Conservation (phyloP, 495 filamentous ascomycete species). For the Penicillium soppii region DNA sequence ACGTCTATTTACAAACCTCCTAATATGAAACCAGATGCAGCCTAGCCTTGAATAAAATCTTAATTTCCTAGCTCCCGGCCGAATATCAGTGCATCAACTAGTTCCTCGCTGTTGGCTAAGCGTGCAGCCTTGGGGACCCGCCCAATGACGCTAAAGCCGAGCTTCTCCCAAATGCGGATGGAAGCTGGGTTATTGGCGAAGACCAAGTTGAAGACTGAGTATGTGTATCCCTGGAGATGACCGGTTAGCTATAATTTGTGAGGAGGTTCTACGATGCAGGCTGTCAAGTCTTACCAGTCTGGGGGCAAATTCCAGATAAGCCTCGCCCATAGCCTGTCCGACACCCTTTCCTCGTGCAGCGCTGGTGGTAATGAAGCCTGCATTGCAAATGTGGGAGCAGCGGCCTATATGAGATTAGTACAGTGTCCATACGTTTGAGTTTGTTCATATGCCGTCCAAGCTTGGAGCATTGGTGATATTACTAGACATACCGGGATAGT, state of each 20-base stretch:
- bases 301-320: conserved; percentile 90
- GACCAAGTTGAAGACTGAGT: conserved; percentile 97
- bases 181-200: conserved; percentile 97
- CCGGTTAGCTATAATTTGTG: neutral
- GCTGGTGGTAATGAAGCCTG: conserved; percentile 85
- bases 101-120: conserved; percentile 40
- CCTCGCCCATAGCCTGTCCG: conserved; percentile 85
- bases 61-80: conserved; percentile 35
- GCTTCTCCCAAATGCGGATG: conserved; percentile 90
- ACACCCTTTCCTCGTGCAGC: conserved; percentile 83
- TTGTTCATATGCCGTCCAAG: no score
- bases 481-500: conserved; percentile 93
- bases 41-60: neutral
- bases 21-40: neutral
- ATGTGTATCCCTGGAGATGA: conserved; percentile 71
- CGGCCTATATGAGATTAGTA: conserved; percentile 32
- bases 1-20: neutral
- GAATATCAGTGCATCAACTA: conserved; percentile 50
- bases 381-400: conserved; percentile 83
- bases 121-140: conserved; percentile 58
- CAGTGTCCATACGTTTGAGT: neutral
- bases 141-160: conserved; percentile 93
- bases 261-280: neutral
- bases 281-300: conserved; percentile 58
- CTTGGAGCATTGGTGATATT: no score